Conservation (phyloP, 2,329 filamentous ascomycete species). For the Aspergillus niger region DNA sequence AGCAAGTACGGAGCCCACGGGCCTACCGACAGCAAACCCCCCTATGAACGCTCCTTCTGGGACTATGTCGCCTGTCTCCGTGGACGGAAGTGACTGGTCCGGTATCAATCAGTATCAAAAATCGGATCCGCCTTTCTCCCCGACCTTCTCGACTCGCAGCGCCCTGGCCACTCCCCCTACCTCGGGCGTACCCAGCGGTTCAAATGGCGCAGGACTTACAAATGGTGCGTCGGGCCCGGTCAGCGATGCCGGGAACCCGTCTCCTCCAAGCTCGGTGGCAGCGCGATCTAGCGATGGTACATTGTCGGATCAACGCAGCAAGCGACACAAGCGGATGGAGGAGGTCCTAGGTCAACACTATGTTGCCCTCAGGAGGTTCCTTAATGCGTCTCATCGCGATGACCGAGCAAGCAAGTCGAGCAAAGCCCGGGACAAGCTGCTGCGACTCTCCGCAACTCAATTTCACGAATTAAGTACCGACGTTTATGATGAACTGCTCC, state of each 20-base stretch:
- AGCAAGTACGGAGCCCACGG: conserved; percentile 11
- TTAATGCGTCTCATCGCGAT: conserved; percentile 70
- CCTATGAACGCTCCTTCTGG: conserved; percentile 73
- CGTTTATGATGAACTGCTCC: conserved; percentile 90
- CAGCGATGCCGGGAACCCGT: conserved; percentile 58
- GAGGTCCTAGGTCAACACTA: conserved; percentile 80
- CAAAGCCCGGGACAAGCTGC: conserved; percentile 89
- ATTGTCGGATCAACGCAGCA: conserved; percentile 63
- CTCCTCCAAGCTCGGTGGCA: conserved; percentile 84
- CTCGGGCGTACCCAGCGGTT: conserved; percentile 60
- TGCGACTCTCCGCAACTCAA: conserved; percentile 85
- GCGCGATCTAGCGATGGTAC: conserved; percentile 74
- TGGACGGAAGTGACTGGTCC: conserved; percentile 81
- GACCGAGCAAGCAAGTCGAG: conserved; percentile 77
- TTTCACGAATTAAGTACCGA: conserved; percentile 98
- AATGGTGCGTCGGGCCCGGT: conserved; percentile 29
- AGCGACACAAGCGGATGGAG: conserved; percentile 62
- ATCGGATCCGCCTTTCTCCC: conserved; percentile 43
- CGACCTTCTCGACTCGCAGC: conserved; percentile 52
- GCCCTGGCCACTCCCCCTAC: conserved; percentile 68
- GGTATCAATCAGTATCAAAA: conserved; percentile 67
- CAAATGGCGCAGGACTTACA: conserved; percentile 52
- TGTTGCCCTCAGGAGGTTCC: conserved; percentile 72
- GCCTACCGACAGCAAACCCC: conserved; percentile 18
- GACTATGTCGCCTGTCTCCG: conserved; percentile 78